Percentiles rank a stretch among this genome's conserved stretches.
phyloP scores from a whole-genome alignment of 78 protist species.

The Mastigamoeba balamuthi region DNA sequence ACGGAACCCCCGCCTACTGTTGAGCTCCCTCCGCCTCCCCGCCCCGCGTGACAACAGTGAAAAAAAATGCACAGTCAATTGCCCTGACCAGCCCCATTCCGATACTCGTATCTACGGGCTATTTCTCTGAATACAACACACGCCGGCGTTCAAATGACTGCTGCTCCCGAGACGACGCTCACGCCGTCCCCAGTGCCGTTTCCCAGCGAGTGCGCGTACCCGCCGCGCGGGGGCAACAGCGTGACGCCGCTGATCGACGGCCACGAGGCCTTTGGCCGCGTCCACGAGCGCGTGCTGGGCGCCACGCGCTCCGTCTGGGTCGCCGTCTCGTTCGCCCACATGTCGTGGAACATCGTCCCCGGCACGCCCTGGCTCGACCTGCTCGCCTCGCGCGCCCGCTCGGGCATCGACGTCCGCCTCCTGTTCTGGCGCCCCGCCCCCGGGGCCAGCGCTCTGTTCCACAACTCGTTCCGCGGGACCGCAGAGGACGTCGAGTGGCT shows the following conservation, averaged over 20 bases:
- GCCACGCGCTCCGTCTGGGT: background rate
- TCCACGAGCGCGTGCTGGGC: background rate
- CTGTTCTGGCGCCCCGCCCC: background rate
- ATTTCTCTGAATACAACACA: no score
- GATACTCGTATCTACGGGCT: no score
- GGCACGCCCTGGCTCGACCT: background rate
- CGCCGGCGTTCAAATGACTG: no score
- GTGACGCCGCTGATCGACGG: background rate
- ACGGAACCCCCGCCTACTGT: no score
- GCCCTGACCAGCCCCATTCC: no score
- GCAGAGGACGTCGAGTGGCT: background rate
- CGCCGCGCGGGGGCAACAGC: background rate
- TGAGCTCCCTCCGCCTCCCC: no score
- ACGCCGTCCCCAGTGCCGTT: background rate
- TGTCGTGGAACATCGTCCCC: background rate
- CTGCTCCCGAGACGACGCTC: no score
- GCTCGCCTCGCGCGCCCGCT: background rate
- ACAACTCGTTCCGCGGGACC: background rate
- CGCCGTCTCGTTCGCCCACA: background rate
- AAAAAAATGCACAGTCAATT: no score
- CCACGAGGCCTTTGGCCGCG: background rate
- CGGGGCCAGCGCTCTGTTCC: background rate
- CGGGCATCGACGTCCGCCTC: background rate
- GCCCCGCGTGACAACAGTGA: no score
- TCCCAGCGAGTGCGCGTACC: background rate